Evolutionary conservation across 202 grass and related monocot genomes (phyloP), one percentile per base, ranked within the genome.

Genomic region (Cymbopogon flexuosus): DNA sequence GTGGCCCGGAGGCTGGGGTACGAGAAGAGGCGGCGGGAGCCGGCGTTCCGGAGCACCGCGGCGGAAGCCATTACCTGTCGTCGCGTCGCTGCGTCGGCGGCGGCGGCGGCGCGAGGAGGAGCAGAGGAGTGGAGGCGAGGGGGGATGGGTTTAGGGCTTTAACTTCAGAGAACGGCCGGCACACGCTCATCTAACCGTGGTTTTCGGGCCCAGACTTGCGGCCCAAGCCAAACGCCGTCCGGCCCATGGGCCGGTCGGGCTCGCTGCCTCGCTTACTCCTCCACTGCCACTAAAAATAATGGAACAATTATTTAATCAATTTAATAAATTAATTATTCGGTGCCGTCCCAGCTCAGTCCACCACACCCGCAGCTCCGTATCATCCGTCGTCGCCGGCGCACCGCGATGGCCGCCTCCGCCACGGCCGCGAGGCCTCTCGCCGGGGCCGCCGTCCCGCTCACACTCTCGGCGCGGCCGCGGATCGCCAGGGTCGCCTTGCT

Each of bases 11-110:
- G 81, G 33, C 52, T 41, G 1, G 87, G 84, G 72, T 87, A 82
- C 40, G 86, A 80, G 54, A 96, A 81, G 35, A 87, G 40, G 52
- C 88, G 86, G 80, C 86, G 86, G 22, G 88, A 79, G 58, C 65
- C 81, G 8, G 84, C 62, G 83, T 78, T 91, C 47, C 96, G 89
- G 68, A 93, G 80, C 61, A 81, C 96, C 68, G 86, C 88, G 61
- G 85, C 73, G 31, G 88, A 85, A 54, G 90, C 90, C 96, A 99
- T 99, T 75, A 88, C 80, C 68, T 68, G 30, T 64, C 60, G 52
- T 64, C 75, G 74, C 81, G 30, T 42, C 41, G 56, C 22, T 3
- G 61, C 39, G 22, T 1, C 42, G 46, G 79, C 61, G 77, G 35
- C 57, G 75, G 66, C 57, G 75, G 66, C 39, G 42, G 65, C 63